These are phyloP conservation scores for Phytomonas francai DNA, from an alignment of 208 protist species.

Conservation along the genomic window DNA sequence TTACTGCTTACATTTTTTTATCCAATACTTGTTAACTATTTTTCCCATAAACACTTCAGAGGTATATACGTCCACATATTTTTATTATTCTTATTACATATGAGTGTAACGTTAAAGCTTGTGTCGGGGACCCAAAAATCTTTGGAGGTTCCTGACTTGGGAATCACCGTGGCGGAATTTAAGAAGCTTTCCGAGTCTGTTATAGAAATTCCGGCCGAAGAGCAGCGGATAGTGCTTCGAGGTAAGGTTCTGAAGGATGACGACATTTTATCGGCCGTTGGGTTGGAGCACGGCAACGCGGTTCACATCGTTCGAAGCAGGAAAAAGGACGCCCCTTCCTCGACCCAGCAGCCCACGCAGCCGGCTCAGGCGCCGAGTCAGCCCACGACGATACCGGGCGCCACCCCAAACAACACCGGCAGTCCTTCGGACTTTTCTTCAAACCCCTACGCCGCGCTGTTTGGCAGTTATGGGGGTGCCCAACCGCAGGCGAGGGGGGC, in stretches of 20 bases:
- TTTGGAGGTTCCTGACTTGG: constrained; percentile 66
- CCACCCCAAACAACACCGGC: neutral
- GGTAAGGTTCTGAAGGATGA: constrained; percentile 86
- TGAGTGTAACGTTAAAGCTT: constrained; percentile 78
- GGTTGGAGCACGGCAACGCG: constrained; percentile 70
- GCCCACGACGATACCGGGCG: neutral
- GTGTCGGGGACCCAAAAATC: constrained; percentile 62
- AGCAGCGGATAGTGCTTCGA: constrained; percentile 76
- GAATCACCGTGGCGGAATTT: constrained; percentile 58
- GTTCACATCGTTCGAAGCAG: constrained; percentile 83
- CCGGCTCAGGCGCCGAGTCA: neutral
- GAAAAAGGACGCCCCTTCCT: constrained; percentile 11
- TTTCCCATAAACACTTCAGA: neutral
- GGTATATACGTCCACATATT: constrained; percentile 1
- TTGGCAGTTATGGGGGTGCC: constrained; percentile 29
- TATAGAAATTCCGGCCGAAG: constrained; percentile 64
- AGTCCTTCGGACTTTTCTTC: constrained; percentile 4
- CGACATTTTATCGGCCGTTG: constrained; percentile 55
- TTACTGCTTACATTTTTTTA: neutral
- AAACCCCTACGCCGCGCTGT: constrained; percentile 70
- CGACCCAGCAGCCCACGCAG: constrained; percentile 5
- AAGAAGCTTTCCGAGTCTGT: constrained; percentile 40
- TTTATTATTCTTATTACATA: constrained; percentile 15
- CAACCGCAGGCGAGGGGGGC: constrained; percentile 7
- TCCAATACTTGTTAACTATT: neutral